Evolutionary conservation across 441 rosid species (phyloP), one percentile per base, ranked within the genome.

Genomic region (Erysimum cheiri): DNA sequence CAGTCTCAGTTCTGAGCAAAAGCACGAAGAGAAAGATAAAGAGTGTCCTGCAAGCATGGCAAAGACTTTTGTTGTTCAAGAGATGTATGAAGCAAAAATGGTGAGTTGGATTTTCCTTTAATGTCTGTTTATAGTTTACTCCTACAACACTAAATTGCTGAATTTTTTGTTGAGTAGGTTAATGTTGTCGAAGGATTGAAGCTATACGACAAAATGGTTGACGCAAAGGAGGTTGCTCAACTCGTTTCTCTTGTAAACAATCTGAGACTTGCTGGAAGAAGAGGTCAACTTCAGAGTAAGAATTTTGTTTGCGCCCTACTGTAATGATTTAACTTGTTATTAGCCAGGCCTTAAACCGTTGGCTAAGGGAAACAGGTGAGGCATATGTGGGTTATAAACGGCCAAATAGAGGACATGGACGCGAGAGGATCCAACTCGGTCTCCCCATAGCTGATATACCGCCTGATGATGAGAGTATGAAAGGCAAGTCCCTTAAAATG

Each of bases 361-460:
- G 61, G 12, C 76, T 33, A 60, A 72, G 71, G 64, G 73, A 78
- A 76, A 69, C 90, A 92, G 99, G 96, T 71, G 95, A 85, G 48
- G 81, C 91, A 43, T 95, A 86, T 81, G 80, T 86, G 60, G 77
- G 66, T 50, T 80, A 88, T 13, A 92, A 86, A 80, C 82, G 94
- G 72, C 99, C 98, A 28, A 85, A 77, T 78, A 90, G 81, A 80
- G 99, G 98, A 68, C 98, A 81, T 73, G 99, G 99, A 41, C 88
- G 98, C 41, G 98, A 90, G 89, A 87, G 83, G 84, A 90, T 95
- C 79, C 99, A 95, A 49, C 71, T 95, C 32, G 99, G 99, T 64
- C 81, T 87, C 46, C 97, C 97, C 14, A 83, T 92, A 60, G 88
- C 80, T 2, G 94, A 92, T 78, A 78, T 77, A 61, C 93, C 91